These are phyloP conservation scores for Eucalyptus cladocalyx DNA, from an alignment of 345 rosid genomes.

Conservation along the genomic window DNA sequence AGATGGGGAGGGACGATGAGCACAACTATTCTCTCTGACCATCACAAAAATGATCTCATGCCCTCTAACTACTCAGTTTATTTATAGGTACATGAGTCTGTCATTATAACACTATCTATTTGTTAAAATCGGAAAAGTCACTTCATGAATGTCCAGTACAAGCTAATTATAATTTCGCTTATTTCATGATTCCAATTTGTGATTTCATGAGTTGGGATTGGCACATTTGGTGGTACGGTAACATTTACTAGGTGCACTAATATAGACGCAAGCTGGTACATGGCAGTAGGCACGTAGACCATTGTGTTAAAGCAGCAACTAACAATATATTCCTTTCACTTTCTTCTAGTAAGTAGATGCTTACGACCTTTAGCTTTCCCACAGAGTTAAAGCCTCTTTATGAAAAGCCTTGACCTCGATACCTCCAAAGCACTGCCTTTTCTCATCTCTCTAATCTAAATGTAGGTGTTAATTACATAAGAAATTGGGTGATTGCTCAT, in stretches of 20 bases:
- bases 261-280: neutral
- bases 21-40: neutral
- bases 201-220: neutral
- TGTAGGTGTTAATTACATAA: neutral
- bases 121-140: neutral
- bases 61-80: neutral
- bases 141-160: neutral
- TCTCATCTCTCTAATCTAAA: neutral
- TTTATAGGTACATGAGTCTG: neutral
- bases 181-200: fast-evolving
- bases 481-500: neutral
- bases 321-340: neutral
- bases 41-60: neutral
- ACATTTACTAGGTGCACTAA: neutral
- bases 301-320: neutral
- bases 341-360: neutral
- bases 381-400: neutral
- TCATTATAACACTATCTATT: neutral
- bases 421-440: neutral
- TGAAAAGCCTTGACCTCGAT: neutral
- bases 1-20: neutral
- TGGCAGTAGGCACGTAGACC: neutral
- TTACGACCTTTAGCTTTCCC: neutral
- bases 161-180: neutral
- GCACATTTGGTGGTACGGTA: neutral